Evolutionary conservation across 257 asterid genomes (phyloP).

Genomic region (Gentiana straminea): DNA sequence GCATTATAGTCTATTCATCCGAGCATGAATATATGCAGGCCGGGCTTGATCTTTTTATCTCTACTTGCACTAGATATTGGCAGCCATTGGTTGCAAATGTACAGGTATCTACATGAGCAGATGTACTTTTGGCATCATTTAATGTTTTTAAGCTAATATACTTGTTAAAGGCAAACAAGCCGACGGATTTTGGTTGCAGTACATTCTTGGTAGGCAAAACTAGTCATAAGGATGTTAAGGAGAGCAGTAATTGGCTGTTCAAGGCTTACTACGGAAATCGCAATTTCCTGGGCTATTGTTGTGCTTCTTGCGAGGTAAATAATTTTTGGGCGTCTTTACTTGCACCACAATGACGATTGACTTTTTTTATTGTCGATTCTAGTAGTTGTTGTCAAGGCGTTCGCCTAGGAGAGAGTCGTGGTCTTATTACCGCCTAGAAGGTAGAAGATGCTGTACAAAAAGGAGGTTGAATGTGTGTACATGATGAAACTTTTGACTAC

Average conservation of each 20-base stretch:
- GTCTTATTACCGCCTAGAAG: too few relatives aligned
- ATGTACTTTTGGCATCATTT: background rate
- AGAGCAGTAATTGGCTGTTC: slow-evolving; percentile 90
- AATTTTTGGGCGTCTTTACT: background rate
- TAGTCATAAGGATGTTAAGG: slow-evolving; percentile 93
- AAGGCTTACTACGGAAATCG: slow-evolving; percentile 77
- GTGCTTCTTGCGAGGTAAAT: slow-evolving; percentile 90
- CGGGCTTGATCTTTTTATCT: slow-evolving; percentile 70
- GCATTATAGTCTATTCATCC: slow-evolving; percentile 1
- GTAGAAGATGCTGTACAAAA: too few relatives aligned
- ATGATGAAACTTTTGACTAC: too few relatives aligned
- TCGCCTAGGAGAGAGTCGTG: too few relatives aligned
- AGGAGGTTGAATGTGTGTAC: too few relatives aligned
- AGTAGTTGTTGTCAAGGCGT: too few relatives aligned
- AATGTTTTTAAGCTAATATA: background rate
- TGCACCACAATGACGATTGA: too few relatives aligned
- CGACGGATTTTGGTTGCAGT: slow-evolving; percentile 29
- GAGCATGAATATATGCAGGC: slow-evolving; percentile 40
- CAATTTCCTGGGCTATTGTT: slow-evolving; percentile 83
- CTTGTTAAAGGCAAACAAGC: background rate
- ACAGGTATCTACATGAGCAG: slow-evolving; percentile 44
- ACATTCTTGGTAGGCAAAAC: slow-evolving; percentile 80
- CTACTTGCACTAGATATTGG: slow-evolving; percentile 89
- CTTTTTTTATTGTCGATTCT: too few relatives aligned
- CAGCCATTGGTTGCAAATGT: slow-evolving; percentile 99